A percentile compares a stretch with the other conserved stretches of the same genome.
Evolutionary conservation across 2,329 filamentous ascomycete genomes (phyloP).

Genomic region (Epichloe aotearoae): DNA sequence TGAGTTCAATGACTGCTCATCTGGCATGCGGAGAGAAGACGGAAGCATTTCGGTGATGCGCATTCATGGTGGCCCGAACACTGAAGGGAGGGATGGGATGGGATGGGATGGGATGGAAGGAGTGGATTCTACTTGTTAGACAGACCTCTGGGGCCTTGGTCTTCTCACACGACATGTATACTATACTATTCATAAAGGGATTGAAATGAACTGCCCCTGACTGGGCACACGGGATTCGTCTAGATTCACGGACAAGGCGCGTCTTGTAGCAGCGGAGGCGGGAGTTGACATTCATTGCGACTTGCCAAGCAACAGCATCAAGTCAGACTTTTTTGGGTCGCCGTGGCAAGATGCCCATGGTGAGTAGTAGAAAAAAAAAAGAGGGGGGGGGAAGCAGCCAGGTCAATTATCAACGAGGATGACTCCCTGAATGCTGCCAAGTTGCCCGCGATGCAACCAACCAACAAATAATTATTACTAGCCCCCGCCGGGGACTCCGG

Average conservation of each 20-base stretch:
- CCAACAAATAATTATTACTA: not conserved
- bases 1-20: not conserved
- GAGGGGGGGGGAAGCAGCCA: no score
- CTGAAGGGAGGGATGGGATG: no score
- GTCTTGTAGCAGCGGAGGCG: not conserved
- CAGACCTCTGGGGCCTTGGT: not conserved
- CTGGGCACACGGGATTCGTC: not conserved
- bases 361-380: no score
- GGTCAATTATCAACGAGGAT: no score
- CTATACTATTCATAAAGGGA: slow-evolving; percentile 2
- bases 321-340: no score
- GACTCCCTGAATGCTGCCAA: not conserved
- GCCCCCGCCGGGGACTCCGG: slow-evolving; percentile 7
- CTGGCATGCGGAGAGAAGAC: not conserved
- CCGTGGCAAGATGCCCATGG: no score
- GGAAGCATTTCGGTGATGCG: not conserved
- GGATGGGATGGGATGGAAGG: not conserved
- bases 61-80: not conserved
- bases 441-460: not conserved
- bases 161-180: slow-evolving; percentile 1
- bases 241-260: no score
- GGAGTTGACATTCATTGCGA: not conserved
- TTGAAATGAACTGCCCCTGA: not conserved
- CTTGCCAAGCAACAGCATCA: not conserved
- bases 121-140: not conserved